Percentiles rank a stretch among this genome's conserved stretches.
phyloP scores from a whole-genome alignment of 257 asterid species.

The Mitragyna speciosa region DNA sequence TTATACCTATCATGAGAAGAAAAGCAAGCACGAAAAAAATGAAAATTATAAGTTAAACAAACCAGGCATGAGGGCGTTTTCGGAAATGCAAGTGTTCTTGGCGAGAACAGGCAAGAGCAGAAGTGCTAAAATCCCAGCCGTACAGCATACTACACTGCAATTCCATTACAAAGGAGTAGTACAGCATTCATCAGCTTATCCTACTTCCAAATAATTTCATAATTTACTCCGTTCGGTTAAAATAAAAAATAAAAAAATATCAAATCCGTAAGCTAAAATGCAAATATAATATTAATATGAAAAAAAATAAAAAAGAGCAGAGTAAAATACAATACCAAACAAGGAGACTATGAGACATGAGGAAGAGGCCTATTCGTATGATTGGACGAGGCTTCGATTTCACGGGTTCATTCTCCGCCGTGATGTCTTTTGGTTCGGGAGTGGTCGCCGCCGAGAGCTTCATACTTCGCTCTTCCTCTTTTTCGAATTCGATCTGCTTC shows the following conservation, averaged over 20 bases:
- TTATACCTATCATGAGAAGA: too few species aligned
- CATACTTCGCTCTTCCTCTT: background rate
- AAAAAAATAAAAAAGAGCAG: background rate
- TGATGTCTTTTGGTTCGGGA: slow-evolving; percentile 40
- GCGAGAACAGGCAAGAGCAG: slow-evolving; percentile 84
- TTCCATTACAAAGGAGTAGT: slow-evolving; percentile 15
- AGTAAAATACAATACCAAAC: slow-evolving; percentile 50
- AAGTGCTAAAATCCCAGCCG: slow-evolving; percentile 74
- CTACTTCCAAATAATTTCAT: background rate
- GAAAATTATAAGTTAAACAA: too few species aligned
- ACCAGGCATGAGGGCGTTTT: slow-evolving; percentile 99
- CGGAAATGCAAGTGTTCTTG: slow-evolving; percentile 84
- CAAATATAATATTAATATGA: background rate
- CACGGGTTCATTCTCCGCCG: slow-evolving; percentile 42
- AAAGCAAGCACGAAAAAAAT: too few species aligned
- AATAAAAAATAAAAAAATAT: too few species aligned
- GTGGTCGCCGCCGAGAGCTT: background rate
- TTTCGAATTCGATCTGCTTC: background rate
- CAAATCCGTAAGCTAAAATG: background rate
- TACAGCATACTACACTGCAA: slow-evolving; percentile 71
- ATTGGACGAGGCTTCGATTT: slow-evolving; percentile 82
- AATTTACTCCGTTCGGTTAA: too few species aligned
- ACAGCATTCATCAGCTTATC: slow-evolving; percentile 6
- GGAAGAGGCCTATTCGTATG: slow-evolving; percentile 71
- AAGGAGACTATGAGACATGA: slow-evolving; percentile 61